phyloP scores from a whole-genome alignment of 225 moss, liverwort and hornwort genomes.

The Marchantia polymorpha region DNA sequence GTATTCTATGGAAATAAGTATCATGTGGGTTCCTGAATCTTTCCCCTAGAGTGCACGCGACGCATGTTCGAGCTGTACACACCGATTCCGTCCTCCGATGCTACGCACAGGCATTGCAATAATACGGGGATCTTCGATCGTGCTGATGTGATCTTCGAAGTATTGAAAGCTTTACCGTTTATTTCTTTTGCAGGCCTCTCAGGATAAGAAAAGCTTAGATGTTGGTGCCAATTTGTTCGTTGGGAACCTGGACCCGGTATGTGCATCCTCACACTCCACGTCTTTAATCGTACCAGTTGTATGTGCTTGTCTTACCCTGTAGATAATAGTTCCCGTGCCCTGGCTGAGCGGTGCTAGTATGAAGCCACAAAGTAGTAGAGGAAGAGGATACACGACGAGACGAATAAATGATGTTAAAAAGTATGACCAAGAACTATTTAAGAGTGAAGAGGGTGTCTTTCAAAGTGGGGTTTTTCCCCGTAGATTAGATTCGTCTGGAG shows the following conservation, averaged over 20 bases:
- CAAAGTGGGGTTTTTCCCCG: too few relatives aligned
- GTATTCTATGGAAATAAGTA: background rate
- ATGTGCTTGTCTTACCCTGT: too few relatives aligned
- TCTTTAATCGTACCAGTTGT: too few relatives aligned
- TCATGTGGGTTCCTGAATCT: background rate
- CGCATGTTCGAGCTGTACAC: background rate
- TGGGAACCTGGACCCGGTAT: conserved; percentile 91
- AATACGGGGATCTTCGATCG: background rate
- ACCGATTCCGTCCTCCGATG: background rate
- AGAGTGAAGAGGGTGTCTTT: too few relatives aligned
- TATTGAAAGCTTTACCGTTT: background rate
- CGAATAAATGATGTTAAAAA: too few relatives aligned
- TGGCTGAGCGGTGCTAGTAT: too few relatives aligned
- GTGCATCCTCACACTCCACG: conserved; percentile 4
- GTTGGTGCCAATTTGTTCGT: conserved; percentile 97
- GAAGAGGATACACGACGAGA: too few relatives aligned
- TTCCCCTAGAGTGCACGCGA: background rate
- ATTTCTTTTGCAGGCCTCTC: conserved; percentile 67
- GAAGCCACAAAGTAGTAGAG: too few relatives aligned
- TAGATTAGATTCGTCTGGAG: too few relatives aligned
- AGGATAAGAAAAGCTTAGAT: conserved; percentile 98
- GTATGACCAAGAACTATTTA: too few relatives aligned
- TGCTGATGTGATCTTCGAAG: background rate
- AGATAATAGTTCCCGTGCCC: too few relatives aligned
- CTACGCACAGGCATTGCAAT: background rate